Conservation (phyloP, 495 filamentous ascomycete species). For the Neurospora sp. region DNA sequence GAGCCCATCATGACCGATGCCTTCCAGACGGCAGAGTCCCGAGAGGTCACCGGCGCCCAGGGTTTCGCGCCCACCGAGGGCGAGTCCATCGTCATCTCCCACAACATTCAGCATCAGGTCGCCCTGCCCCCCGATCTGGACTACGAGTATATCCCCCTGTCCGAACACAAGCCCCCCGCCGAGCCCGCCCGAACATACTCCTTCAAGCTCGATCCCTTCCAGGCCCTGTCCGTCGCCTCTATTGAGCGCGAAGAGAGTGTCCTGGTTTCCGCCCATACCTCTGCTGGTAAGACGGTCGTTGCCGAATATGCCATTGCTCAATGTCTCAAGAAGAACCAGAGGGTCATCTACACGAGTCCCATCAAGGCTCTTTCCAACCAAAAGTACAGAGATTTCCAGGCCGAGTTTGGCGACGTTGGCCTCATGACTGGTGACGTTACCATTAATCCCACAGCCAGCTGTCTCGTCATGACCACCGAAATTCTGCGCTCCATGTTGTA, state of each 20-base stretch:
- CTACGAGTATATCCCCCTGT: slow-evolving; percentile 87
- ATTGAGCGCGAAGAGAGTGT: slow-evolving; percentile 95
- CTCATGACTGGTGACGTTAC: slow-evolving; percentile 99
- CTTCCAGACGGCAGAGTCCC: slow-evolving; percentile 91
- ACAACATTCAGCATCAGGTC: slow-evolving; percentile 98
- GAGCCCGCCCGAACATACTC: slow-evolving; percentile 73
- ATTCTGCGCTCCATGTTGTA: slow-evolving; percentile 99
- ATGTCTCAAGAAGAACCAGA: slow-evolving; percentile 90
- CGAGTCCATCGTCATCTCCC: slow-evolving; percentile 67
- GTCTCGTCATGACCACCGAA: slow-evolving; percentile 98
- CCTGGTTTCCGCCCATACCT: slow-evolving; percentile 92
- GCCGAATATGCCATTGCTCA: slow-evolving; percentile 98
- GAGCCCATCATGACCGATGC: slow-evolving; percentile 84
- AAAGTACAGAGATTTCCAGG: slow-evolving; percentile 92
- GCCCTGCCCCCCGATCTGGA: slow-evolving; percentile 72
- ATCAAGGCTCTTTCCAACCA: slow-evolving; percentile 98
- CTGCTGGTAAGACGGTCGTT: slow-evolving; percentile 95
- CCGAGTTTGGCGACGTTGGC: slow-evolving; percentile 93
- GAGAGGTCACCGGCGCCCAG: slow-evolving; percentile 72
- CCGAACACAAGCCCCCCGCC: slow-evolving; percentile 76
- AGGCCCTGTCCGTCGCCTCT: slow-evolving; percentile 81
- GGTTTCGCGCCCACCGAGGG: slow-evolving; percentile 59
- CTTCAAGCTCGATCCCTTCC: slow-evolving; percentile 94
- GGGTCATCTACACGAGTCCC: slow-evolving; percentile 97
- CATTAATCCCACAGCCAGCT: slow-evolving; percentile 96